Evolutionary conservation across 2,329 filamentous ascomycete species (phyloP).

Genomic region (Cercospora sp.): DNA sequence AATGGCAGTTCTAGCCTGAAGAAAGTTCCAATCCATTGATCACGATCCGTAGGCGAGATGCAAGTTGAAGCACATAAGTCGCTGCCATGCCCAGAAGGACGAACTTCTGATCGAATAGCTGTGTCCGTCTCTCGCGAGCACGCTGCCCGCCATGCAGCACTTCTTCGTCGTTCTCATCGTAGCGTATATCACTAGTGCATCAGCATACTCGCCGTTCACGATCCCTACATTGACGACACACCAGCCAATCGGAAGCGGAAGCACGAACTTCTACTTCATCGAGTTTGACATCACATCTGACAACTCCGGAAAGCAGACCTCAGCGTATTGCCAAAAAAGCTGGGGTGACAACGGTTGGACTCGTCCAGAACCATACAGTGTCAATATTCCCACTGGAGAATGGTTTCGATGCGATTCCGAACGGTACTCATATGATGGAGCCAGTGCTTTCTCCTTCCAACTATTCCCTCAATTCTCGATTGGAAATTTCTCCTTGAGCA

Average conservation of each 20-base stretch:
- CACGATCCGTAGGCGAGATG: not conserved
- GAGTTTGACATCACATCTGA: slow-evolving; percentile 29
- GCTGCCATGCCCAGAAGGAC: not conserved
- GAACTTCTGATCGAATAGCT: not conserved
- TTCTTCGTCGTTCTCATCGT: not conserved
- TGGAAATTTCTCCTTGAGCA: slow-evolving; percentile 32
- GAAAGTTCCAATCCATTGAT: not conserved
- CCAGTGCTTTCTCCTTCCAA: slow-evolving; percentile 31
- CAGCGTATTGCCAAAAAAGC: slow-evolving; percentile 27
- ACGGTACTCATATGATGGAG: slow-evolving; percentile 16
- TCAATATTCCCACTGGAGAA: slow-evolving; percentile 27
- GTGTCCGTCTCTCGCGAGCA: not conserved
- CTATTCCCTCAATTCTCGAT: slow-evolving; percentile 33
- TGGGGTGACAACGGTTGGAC: slow-evolving; percentile 33
- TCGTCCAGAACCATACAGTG: slow-evolving; percentile 19
- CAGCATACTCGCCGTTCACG: slow-evolving; percentile 14
- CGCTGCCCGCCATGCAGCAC: not conserved
- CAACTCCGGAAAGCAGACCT: slow-evolving; percentile 18
- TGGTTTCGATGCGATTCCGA: slow-evolving; percentile 31
- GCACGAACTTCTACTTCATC: slow-evolving; percentile 34
- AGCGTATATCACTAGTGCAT: not conserved
- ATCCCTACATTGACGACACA: slow-evolving; percentile 27
- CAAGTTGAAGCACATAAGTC: not conserved
- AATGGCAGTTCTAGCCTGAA: slow-evolving; percentile 1
- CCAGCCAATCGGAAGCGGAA: slow-evolving; percentile 34